Percentiles rank a stretch among this genome's conserved stretches.
These are phyloP conservation scores for Neofusicoccum laricinum DNA, from an alignment of 2,329 filamentous ascomycete genomes.

Conservation along the genomic window DNA sequence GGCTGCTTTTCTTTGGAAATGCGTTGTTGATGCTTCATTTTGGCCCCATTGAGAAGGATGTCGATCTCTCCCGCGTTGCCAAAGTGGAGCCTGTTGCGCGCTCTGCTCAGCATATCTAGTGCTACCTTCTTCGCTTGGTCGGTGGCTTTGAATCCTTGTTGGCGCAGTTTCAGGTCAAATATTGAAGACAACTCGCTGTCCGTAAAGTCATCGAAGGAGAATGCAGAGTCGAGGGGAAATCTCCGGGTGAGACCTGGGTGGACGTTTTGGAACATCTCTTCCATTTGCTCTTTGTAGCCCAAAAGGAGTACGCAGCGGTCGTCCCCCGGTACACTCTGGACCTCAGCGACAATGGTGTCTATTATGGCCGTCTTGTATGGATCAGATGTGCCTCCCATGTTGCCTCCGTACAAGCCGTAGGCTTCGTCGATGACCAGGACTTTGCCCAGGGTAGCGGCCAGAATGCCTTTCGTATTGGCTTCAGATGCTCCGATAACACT, in stretches of 20 bases:
- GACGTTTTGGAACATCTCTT: constrained; percentile 68
- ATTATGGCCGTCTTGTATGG: constrained; percentile 62
- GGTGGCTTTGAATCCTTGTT: constrained; percentile 54
- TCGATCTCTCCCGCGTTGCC: constrained; percentile 75
- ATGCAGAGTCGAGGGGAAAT: constrained; percentile 63
- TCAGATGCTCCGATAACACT: constrained; percentile 64
- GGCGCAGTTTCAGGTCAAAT: constrained; percentile 60
- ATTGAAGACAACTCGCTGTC: constrained; percentile 58
- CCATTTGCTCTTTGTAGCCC: constrained; percentile 69
- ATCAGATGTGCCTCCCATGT: constrained; percentile 38
- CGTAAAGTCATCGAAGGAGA: constrained; percentile 67
- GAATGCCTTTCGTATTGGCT: constrained; percentile 67
- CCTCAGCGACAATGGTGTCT: constrained; percentile 71
- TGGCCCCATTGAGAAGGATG: constrained; percentile 60
- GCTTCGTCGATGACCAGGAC: constrained; percentile 80
- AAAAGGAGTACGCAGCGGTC: constrained; percentile 70
- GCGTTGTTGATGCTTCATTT: constrained; percentile 50
- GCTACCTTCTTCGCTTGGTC: constrained; percentile 53
- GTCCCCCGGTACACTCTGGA: constrained; percentile 67
- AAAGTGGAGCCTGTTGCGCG: constrained; percentile 63
- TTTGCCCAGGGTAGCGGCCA: constrained; percentile 65
- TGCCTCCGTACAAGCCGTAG: constrained; percentile 59
- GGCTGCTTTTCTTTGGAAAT: neutral
- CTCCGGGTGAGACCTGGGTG: constrained; percentile 68
- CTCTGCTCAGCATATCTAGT: constrained; percentile 58